Conservation (phyloP, 257 asterid species). For the Vinca minor region DNA sequence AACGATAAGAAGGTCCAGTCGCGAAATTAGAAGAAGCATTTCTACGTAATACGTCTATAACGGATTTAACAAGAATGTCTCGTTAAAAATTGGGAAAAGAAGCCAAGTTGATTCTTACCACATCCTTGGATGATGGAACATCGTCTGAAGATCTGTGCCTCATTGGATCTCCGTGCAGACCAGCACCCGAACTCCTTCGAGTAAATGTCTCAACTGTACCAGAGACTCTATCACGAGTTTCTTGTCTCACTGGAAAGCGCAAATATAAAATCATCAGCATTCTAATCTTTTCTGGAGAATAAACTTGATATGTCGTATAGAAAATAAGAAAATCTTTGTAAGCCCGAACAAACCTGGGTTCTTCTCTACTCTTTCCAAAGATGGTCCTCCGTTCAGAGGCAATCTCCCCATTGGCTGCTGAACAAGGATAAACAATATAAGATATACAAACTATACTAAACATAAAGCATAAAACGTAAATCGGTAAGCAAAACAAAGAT, state of each 20-base stretch:
- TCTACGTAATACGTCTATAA: not conserved
- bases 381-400: conserved; percentile 50
- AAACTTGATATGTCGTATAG: not conserved
- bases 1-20: not conserved
- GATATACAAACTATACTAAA: conserved; percentile 6
- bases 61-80: no score
- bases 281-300: not conserved
- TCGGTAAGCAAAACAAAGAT: conserved; percentile 7
- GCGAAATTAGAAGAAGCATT: not conserved
- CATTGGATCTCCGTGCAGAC: conserved; percentile 48
- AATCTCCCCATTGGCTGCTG: conserved; percentile 58
- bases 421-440: conserved; percentile 16
- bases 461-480: no score
- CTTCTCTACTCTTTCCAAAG: conserved; percentile 50
- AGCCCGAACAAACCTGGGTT: conserved; percentile 49
- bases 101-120: conserved; percentile 29
- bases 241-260: conserved; percentile 48
- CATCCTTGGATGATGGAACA: conserved; percentile 54
- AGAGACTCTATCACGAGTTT: conserved; percentile 46
- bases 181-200: conserved; percentile 44
- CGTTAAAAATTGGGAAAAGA: conserved; percentile 6
- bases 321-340: not conserved
- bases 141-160: conserved; percentile 54
- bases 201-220: conserved; percentile 58
- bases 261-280: not conserved